Evolutionary conservation across 2,329 filamentous ascomycete species (phyloP), one percentile per base, ranked within the genome.

Genomic region (Claviceps capensis): DNA sequence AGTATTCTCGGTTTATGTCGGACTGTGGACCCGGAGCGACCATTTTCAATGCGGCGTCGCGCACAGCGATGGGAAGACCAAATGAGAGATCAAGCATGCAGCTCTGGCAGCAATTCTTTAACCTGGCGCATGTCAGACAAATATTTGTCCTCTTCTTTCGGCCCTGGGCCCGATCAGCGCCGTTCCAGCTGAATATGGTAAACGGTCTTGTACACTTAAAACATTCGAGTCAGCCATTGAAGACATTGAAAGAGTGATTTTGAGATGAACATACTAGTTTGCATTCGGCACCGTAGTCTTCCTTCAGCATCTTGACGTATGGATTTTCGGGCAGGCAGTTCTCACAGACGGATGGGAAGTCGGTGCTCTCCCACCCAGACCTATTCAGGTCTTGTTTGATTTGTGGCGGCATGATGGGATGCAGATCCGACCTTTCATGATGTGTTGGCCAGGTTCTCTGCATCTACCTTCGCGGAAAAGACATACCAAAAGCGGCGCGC

Each of bases 71-170:
- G 11, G 93, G 93, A 30, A 98, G 75, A 23, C 93, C 94, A 63
- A 97, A 98, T 13, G 88, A 91, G 54, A 98, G 73, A 76, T 98
- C 93, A 50, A 98, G 83, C 88, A 97, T 97, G 74, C 93, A 98
- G 71, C 85, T 91, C 73, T 98, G 93, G 65, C 93, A 98, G 73
- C 93, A 97, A 73, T 98, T 98, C 72, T 98, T 98, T 59, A 97
- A 77, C 45, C 93, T 86, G 22, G 93, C 91, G 73, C 93, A 98
- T 42, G 93, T 98, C 23, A 98, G 76, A 68, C 93, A 98, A 62
- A 97, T 94, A 62, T 88, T 95, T 51, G 91, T 97, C 59, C 87
- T 84, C 71, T 94, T 95, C 67, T 91, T 90, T 56, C 90, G 86
- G 26, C 89, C 82, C 56, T 81, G 77, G 2, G 90, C 93, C 53